Evolutionary conservation across 2,329 filamentous ascomycete species (phyloP).

Genomic region (Sporothrix luriei): DNA sequence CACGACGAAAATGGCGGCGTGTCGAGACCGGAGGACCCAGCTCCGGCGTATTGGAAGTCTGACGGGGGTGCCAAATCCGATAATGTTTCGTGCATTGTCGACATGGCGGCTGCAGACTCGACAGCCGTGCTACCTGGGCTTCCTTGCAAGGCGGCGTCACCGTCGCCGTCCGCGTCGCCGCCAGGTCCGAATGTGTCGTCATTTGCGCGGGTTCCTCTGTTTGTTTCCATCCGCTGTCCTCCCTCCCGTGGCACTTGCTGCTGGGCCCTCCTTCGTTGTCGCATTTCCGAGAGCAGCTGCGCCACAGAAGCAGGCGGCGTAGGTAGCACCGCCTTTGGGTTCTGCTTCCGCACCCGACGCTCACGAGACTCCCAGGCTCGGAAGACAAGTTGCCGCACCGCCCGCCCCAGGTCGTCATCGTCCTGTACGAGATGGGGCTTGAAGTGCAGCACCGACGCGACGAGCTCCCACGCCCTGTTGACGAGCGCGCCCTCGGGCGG

Average conservation of each 20-base stretch:
- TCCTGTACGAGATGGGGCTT: conserved; percentile 32
- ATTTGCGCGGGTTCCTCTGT: too few species aligned
- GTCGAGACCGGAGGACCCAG: neutral
- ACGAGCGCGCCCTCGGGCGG: conserved; percentile 31
- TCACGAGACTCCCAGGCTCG: conserved; percentile 38
- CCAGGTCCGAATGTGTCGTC: neutral
- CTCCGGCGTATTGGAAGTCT: neutral
- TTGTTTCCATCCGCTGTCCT: neutral
- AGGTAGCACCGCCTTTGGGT: neutral
- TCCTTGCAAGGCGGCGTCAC: too few species aligned
- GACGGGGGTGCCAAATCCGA: neutral
- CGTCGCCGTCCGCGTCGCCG: neutral
- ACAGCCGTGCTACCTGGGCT: neutral
- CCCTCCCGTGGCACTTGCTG: neutral
- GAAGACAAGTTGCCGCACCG: conserved; percentile 37
- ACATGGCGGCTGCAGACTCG: neutral
- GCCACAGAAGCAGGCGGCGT: conserved; percentile 2
- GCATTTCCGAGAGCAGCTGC: neutral
- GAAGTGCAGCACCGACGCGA: conserved; percentile 34
- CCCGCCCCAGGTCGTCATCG: conserved; percentile 34
- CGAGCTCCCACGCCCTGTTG: conserved; percentile 36
- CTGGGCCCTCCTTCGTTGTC: neutral
- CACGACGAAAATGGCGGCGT: neutral
- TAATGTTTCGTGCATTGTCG: neutral
- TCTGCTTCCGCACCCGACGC: conserved; percentile 28